These are phyloP conservation scores for Cystobasidiopsis lactophilus DNA, from an alignment of 768 basidiomycete species.

Conservation along the genomic window DNA sequence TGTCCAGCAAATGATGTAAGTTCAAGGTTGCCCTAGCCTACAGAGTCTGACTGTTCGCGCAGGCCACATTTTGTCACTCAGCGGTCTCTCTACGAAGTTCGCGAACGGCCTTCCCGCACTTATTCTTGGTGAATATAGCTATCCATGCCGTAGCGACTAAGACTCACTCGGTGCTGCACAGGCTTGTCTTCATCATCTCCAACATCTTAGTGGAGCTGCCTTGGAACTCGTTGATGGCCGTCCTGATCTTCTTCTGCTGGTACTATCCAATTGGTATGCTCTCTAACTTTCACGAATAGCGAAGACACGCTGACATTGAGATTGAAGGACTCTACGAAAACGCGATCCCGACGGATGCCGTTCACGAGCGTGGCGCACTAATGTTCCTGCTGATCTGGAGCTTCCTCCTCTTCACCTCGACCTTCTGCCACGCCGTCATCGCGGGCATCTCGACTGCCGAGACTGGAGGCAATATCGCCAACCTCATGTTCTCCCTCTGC, in stretches of 20 bases:
- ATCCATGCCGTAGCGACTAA: neutral
- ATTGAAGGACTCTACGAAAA: too few species aligned
- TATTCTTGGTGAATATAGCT: constrained; percentile 35
- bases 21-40: neutral
- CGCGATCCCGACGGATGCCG: constrained; percentile 24
- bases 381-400: constrained; percentile 26
- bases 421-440: constrained; percentile 26
- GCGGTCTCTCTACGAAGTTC: constrained; percentile 40
- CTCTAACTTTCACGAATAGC: too few species aligned
- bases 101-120: constrained; percentile 43
- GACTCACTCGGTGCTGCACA: neutral
- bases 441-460: constrained; percentile 27
- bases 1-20: constrained; percentile 16
- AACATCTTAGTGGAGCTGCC: neutral
- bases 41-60: constrained; percentile 28
- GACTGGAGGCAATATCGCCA: constrained; percentile 28
- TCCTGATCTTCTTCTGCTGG: constrained; percentile 23
- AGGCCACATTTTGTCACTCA: constrained; percentile 39
- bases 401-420: constrained; percentile 28
- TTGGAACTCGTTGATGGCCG: constrained; percentile 20
- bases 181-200: constrained; percentile 4
- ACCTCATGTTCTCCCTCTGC: constrained; percentile 28
- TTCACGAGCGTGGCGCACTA: constrained; percentile 27
- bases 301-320: too few species aligned
- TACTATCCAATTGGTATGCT: constrained; percentile 28